Evolutionary conservation across 202 grass and related monocot genomes (phyloP), one percentile per base, ranked within the genome.

Genomic region (Sporobolus alterniflorus): DNA sequence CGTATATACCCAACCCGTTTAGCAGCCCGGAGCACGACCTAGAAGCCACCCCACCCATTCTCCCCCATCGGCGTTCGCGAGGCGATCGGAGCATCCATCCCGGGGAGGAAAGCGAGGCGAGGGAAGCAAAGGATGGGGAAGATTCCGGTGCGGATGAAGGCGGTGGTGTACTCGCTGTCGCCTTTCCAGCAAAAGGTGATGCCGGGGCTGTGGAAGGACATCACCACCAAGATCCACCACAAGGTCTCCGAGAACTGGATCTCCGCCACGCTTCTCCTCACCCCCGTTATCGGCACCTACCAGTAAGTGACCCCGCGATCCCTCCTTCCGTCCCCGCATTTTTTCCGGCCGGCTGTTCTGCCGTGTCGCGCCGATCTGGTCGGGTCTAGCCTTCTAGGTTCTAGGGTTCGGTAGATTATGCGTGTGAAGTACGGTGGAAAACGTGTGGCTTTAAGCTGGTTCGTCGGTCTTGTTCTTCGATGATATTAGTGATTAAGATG

Each of bases 241-340:
- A 99, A 96, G 97, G 91, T 99, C 66, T 84, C 97, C 41, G 93
- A 99, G 93, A 99, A 99, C 88, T 99, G 97, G 97, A 83, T 99
- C 85, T 94, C 81, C 68, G 91, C 93, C 47, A 94, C 89, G 49
- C 91, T 99, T 24, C 83, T 99, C 74, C 56, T 99, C 80, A 8
- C 55, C 80, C 93, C 93, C 47, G 43, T 96, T 81, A 10, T 99
- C 81, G 97, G 91, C 42, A 96, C 93, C 83, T 99, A 96, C 91
- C 75, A 87, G 97, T 96, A 94, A 63, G 85, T 6, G 11, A 13
- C 42, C 21, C 10, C 24, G 25, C 66, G 20, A 3, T 64, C 6
- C n/a, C 11, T 16, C 64, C 47, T 3, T 22, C n/a, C 6, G 21
- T 46, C 21, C 12, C 3, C 17, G 0, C 68, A 12, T 39, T 39